Percentiles rank a stretch among this genome's conserved stretches.
phyloP scores from a whole-genome alignment of 225 moss, liverwort and hornwort genomes.

The Pleurozium schreberi region DNA sequence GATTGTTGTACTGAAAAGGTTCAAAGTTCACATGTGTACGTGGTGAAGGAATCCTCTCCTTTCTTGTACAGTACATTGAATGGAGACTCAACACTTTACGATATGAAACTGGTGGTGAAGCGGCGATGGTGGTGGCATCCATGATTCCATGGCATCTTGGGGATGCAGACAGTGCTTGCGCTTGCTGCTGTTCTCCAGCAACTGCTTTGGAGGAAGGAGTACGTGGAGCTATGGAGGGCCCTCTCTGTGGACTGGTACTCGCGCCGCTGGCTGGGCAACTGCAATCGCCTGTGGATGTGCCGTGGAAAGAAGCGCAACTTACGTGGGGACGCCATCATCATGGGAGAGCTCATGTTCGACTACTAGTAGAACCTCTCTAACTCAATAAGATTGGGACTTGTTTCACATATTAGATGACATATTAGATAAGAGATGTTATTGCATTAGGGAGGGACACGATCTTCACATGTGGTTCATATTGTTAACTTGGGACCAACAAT shows the following conservation, averaged over 20 bases:
- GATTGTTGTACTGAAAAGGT: neutral
- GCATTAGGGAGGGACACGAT: too few relatives aligned
- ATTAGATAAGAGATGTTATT: too few relatives aligned
- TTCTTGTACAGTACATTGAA: neutral
- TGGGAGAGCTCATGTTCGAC: conserved; percentile 27
- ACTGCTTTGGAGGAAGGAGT: neutral
- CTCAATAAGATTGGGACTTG: too few relatives aligned
- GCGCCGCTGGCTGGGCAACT: conserved; percentile 18
- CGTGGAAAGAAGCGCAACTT: neutral
- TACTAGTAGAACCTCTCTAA: too few relatives aligned
- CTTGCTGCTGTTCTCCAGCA: conserved; percentile 11
- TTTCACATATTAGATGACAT: too few relatives aligned
- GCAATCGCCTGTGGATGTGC: conserved; percentile 55
- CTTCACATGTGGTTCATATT: too few relatives aligned
- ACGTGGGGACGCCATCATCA: neutral
- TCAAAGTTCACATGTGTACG: neutral
- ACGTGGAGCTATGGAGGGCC: conserved; percentile 51
- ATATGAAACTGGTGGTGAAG: neutral
- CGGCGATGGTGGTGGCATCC: conserved; percentile 2
- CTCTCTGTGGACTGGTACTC: conserved; percentile 38
- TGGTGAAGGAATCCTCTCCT: neutral
- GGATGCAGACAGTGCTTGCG: neutral
- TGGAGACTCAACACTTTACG: neutral
- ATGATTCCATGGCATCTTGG: neutral
- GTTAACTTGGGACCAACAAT: too few relatives aligned